Conservation (phyloP, 208 protist genomes). For the Acanthamoeba castellanii region DNA sequence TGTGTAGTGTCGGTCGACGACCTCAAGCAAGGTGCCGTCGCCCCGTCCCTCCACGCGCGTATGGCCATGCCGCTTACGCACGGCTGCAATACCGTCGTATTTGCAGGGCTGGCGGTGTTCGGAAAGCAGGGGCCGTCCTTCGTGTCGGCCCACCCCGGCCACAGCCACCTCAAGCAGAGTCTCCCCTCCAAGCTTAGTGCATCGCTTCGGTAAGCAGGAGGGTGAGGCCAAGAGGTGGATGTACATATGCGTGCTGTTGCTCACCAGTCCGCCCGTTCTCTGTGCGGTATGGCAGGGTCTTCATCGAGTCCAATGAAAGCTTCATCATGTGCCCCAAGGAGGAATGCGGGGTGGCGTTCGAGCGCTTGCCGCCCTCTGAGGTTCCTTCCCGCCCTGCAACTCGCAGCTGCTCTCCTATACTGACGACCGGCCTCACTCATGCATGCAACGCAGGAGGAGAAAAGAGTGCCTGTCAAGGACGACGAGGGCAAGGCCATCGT, state of each 20-base stretch:
- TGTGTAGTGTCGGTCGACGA: slow-evolving; percentile 30
- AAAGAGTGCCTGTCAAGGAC: slow-evolving; percentile 12
- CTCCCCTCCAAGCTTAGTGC: slow-evolving; percentile 13
- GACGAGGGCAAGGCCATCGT: slow-evolving; percentile 41
- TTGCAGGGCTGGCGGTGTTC: slow-evolving; percentile 23
- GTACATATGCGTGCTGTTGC: too few species aligned
- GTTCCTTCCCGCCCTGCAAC: not conserved
- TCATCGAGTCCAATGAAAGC: slow-evolving; percentile 32
- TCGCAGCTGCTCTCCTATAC: not conserved
- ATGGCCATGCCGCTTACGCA: not conserved
- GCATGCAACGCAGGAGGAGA: slow-evolving; percentile 9
- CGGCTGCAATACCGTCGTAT: not conserved
- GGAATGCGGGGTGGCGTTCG: not conserved
- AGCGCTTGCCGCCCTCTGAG: slow-evolving; percentile 38
- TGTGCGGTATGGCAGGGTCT: not conserved
- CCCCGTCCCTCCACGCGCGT: not conserved
- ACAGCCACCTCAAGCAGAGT: not conserved
- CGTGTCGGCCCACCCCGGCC: not conserved
- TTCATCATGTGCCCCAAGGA: slow-evolving; percentile 18
- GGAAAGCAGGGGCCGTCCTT: not conserved
- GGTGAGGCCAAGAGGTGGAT: not conserved
- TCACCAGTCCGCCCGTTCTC: not conserved
- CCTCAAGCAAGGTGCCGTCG: slow-evolving; percentile 32
- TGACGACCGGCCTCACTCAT: too few species aligned
- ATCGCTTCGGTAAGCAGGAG: not conserved